Conservation (phyloP, 1,139 yeast species). For the Sugiyamaella paludigena region DNA sequence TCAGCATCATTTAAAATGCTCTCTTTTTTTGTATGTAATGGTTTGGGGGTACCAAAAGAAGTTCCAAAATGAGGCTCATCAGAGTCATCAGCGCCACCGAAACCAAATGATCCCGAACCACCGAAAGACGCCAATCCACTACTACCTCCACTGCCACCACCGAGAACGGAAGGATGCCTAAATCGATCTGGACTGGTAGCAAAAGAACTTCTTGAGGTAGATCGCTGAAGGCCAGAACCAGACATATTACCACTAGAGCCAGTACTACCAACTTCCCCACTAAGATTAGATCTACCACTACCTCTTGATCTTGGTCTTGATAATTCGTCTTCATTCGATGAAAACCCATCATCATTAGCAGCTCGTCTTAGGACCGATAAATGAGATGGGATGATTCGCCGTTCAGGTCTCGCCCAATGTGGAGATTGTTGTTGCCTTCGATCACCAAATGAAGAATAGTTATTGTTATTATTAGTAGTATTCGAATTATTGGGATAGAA, state of each 20-base stretch:
- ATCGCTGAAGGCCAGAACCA: neutral
- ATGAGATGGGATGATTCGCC: constrained; percentile 12
- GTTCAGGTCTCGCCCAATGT: constrained; percentile 13
- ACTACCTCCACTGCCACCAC: neutral
- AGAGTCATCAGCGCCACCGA: constrained; percentile 12
- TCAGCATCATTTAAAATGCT: constrained; percentile 28
- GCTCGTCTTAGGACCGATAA: constrained; percentile 6
- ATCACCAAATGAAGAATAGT: too few species aligned
- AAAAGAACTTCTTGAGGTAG: constrained; percentile 8
- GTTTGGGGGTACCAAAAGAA: constrained; percentile 33
- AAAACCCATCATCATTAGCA: constrained; percentile 1
- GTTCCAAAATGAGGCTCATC: constrained; percentile 22
- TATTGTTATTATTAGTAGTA: neutral
- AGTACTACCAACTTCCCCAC: neutral
- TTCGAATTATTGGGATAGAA: constrained; percentile 1
- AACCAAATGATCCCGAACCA: constrained; percentile 4
- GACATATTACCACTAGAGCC: neutral
- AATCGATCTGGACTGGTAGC: neutral
- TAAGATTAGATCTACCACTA: neutral
- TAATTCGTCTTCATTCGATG: neutral
- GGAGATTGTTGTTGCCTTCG: constrained; percentile 3
- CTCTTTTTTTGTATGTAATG: constrained; percentile 25
- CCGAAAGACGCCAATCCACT: constrained; percentile 1
- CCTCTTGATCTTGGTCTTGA: constrained; percentile 7
- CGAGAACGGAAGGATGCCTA: neutral